Evolutionary conservation across 2,329 filamentous ascomycete genomes (phyloP).

Genomic region (Lasiodiplodia theobromae): DNA sequence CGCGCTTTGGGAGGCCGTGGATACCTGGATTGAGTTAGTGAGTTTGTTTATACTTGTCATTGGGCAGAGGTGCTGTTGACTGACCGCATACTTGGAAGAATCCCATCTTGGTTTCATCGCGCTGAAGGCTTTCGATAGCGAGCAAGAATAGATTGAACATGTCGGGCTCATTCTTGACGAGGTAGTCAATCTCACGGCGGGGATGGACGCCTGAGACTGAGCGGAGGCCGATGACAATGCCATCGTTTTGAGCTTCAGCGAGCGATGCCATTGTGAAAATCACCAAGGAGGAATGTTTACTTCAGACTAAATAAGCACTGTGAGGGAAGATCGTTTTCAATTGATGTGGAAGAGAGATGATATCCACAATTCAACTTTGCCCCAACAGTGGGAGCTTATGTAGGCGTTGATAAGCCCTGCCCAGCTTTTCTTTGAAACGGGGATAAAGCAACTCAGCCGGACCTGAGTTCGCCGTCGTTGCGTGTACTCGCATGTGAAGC

Average conservation of each 20-base stretch:
- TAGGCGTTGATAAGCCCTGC: not conserved
- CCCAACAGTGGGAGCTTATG: not conserved
- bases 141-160: not conserved
- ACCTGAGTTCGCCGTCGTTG: not conserved
- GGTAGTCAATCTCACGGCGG: not conserved
- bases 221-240: not conserved
- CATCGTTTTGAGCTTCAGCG: not conserved
- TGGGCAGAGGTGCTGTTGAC: too few relatives aligned
- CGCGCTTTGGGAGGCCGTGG: not conserved
- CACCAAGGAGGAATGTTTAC: not conserved
- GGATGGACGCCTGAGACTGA: not conserved
- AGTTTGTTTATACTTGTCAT: not conserved
- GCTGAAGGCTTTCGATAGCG: not conserved
- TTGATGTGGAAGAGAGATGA: not conserved
- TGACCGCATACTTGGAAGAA: not conserved
- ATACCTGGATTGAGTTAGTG: not conserved
- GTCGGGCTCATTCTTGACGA: not conserved
- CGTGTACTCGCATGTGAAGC: not conserved
- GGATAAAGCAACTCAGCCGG: not conserved
- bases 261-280: not conserved
- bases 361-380: not conserved
- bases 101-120: not conserved
- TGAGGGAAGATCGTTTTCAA: not conserved
- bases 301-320: not conserved
- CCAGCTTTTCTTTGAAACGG: not conserved